Evolutionary conservation across 2,329 filamentous ascomycete genomes (phyloP), one percentile per base, ranked within the genome.

Genomic region (Colletotrichum orbiculare): DNA sequence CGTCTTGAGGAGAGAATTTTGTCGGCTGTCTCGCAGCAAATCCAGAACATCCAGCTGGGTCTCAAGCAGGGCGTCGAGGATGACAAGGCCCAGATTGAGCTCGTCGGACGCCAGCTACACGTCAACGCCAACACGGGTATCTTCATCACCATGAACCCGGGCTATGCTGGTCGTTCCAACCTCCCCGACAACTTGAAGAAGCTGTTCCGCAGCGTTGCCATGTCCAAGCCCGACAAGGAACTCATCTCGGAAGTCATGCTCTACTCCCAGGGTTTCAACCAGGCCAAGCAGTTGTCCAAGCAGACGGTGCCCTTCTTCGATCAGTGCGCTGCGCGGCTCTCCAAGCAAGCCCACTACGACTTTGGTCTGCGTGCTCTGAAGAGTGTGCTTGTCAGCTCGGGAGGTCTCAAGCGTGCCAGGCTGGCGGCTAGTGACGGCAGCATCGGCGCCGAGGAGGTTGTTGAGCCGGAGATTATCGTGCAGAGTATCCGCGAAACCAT

Each of bases 101-200:
- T 99, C 17, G 92, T 98, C 58, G 95, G 95, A 53, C 92, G 96
- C 60, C 94, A 96, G 71, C 85, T 99, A 52, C 88, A 86, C 68
- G 96, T 99, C 70, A 96, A 97, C 73, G 85, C 87, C 67, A 97
- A 97, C 75, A 98, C 96, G 54, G 96, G 96, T 71, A 96, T 99
- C 76, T 99, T 99, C 83, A 99, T 99, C 77, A 99, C 96, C 43
- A 99, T 99, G 96, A 99, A 99, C 78, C 96, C 96, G 77, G 96
- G 96, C 56, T 99, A 99, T 79, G 96, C 96, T 57, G 96, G 96
- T 62, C 93, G 96, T 79, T 99, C 96, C 54, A 99, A 99, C 79
- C 82, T 99, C 73, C 96, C 96, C 2, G 96, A 99, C 81, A 99
- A 99, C 77, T 80, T 99, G 82, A 99, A 99, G 88, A 99, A 99